Evolutionary conservation across 2,329 filamentous ascomycete genomes (phyloP).

Genomic region (Hypoxylon sp.): DNA sequence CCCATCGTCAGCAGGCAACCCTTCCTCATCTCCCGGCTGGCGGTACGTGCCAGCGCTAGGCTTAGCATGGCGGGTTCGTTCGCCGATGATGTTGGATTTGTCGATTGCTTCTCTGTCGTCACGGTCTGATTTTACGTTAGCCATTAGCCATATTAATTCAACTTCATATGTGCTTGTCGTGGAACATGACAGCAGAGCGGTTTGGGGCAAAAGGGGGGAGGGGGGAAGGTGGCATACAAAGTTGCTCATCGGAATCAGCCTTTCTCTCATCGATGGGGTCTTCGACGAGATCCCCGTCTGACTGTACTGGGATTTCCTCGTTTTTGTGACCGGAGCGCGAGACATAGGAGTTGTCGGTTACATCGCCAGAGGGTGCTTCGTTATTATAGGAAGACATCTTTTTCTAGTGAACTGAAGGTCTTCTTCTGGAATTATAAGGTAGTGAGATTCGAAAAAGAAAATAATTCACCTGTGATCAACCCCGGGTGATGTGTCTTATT

Average conservation of each 20-base stretch:
- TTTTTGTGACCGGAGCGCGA: constrained; percentile 53
- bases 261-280: constrained; percentile 53
- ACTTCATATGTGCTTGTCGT: not conserved
- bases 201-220: too few species aligned
- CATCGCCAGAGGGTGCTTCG: constrained; percentile 42
- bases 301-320: constrained; percentile 54
- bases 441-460: too few species aligned
- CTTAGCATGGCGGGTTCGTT: constrained; percentile 55
- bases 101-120: constrained; percentile 59
- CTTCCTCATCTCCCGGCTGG: constrained; percentile 57
- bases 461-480: too few species aligned
- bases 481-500: not conserved
- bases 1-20: constrained; percentile 43
- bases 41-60: constrained; percentile 50
- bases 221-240: constrained; percentile 50
- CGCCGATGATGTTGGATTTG: constrained; percentile 55
- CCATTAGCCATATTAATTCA: not conserved
- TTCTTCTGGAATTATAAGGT: too few species aligned
- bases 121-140: constrained; percentile 44
- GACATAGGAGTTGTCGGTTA: constrained; percentile 54
- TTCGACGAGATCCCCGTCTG: constrained; percentile 54
- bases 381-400: constrained; percentile 45
- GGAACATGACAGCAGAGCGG: not conserved
- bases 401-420: not conserved
- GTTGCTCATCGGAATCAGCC: constrained; percentile 56